Base-by-base conservation (phyloP, 1,284 basidiomycete species). In the Cerioporus squamosus region DNA sequence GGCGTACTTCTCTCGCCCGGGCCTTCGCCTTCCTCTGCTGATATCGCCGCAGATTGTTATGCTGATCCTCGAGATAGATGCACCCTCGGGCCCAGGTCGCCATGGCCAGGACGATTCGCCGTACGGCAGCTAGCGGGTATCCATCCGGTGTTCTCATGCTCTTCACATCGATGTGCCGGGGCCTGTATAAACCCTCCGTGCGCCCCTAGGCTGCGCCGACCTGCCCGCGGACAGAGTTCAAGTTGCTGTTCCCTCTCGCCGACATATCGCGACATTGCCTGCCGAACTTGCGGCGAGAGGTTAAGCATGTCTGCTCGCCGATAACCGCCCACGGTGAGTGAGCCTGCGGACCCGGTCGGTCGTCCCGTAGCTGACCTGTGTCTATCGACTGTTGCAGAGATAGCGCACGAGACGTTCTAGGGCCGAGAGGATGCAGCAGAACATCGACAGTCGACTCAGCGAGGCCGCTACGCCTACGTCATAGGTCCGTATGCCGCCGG, bases 401-500 rank as follows among this genome's bases (percentile, higher is more conserved):
- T 53, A 15, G 33, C 3, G 8, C 33, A 10, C 12, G 33, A 10
- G 33, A 45, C 33, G 31, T 38, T 53, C 33, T 31, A 29, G 31
- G 23, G 24, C 44, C 33, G 38, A 38, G 53, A 29, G 14, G 47
- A 38, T 55, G 38, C 45, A 47, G 44, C 22, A n/a, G 38, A 47
- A 36, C 44, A 5, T 14, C 23, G 17, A 18, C 8, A 12, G 31
- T 3, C 45, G 29, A 29, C 29, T 29, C 5, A 29, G 29, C 29
- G 14, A 36, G 33, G 33, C 3, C 14, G 8, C 8, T 36, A 15
- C 12, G 9, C 33, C 24, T 33, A 29, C 53, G 29, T 43, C 53
- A 53, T 45, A 44, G 51, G 20, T 45, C 29, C 51, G 46, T 23
- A 23, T 55, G 46, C 46, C 46, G 53, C 40, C 40, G 53, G 53